Conservation (phyloP, 305 asterid species). For the Fraxinus greggii region DNA sequence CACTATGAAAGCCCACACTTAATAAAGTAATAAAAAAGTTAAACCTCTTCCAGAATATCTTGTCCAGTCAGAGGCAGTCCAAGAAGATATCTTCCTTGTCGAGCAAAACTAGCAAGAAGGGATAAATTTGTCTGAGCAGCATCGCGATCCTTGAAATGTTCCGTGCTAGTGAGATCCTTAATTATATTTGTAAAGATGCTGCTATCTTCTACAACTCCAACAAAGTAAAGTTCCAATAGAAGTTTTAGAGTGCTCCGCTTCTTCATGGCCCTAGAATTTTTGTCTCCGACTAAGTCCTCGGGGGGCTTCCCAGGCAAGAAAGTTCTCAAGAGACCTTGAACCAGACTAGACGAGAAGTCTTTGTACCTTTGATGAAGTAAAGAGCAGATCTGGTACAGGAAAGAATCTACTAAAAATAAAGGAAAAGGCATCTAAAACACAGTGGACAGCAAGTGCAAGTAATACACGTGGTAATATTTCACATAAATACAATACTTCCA, state of each 20-base stretch:
- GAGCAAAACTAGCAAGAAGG: slow-evolving; percentile 94
- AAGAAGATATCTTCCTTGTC: slow-evolving; percentile 90
- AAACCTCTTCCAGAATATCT: slow-evolving; percentile 86
- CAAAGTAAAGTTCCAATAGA: slow-evolving; percentile 89
- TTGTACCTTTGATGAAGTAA: slow-evolving; percentile 96
- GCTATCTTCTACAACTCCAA: slow-evolving; percentile 84
- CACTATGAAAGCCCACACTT: not conserved
- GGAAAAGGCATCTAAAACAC: not conserved
- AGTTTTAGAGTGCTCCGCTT: slow-evolving; percentile 95
- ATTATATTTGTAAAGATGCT: slow-evolving; percentile 70
- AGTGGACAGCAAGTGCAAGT: slow-evolving; percentile 1
- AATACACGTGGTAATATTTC: slow-evolving; percentile 8
- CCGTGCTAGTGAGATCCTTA: slow-evolving; percentile 83
- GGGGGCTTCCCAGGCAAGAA: slow-evolving; percentile 74
- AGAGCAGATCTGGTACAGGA: slow-evolving; percentile 76
- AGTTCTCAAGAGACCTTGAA: slow-evolving; percentile 86
- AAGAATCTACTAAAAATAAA: slow-evolving; percentile 23
- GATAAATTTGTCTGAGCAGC: slow-evolving; percentile 92
- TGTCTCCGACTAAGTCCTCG: slow-evolving; percentile 81
- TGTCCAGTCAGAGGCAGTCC: slow-evolving; percentile 78
- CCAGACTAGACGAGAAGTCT: slow-evolving; percentile 91
- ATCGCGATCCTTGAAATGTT: slow-evolving; percentile 94
- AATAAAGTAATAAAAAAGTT: slow-evolving; percentile 16
- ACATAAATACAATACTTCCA: not conserved
- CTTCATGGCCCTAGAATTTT: slow-evolving; percentile 88